These are phyloP conservation scores for Kodamaea nitidulidarum DNA, from an alignment of 805 yeast species.

Conservation along the genomic window DNA sequence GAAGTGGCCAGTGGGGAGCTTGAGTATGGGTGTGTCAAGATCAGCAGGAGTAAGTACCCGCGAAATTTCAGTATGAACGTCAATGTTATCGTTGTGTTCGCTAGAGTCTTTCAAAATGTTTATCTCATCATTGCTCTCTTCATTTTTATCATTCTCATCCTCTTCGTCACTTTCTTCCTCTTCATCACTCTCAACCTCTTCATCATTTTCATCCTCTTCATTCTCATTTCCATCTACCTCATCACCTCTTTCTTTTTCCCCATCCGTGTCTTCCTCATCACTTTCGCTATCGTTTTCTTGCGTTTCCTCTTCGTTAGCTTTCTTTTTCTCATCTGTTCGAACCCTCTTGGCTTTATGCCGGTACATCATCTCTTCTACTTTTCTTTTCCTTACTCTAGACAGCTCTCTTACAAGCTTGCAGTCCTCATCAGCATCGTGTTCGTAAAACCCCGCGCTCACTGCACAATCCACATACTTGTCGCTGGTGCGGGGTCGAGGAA, in stretches of 20 bases:
- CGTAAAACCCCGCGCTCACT: slow-evolving; percentile 8
- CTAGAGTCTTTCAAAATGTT: no score
- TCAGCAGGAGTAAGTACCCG: no score
- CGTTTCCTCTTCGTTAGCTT: slow-evolving; percentile 4
- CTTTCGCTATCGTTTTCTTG: slow-evolving; percentile 5
- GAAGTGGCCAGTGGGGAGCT: not conserved
- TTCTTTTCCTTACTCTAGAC: not conserved
- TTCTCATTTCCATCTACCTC: slow-evolving; percentile 6
- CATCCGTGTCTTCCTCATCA: slow-evolving; percentile 7
- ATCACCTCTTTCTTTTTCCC: slow-evolving; percentile 4
- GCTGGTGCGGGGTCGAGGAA: slow-evolving; percentile 35
- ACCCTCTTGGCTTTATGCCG: slow-evolving; percentile 1
- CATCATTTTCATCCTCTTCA: slow-evolving; percentile 7
- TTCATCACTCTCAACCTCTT: slow-evolving; percentile 1
- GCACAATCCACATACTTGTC: slow-evolving; percentile 20
- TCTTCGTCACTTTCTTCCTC: slow-evolving; percentile 7
- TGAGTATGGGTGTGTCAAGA: not conserved
- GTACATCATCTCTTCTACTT: no score
- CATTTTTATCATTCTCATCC: not conserved
- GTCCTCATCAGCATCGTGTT: slow-evolving; percentile 11
- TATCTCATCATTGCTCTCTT: no score
- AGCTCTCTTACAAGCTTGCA: not conserved
- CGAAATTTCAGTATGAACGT: no score
- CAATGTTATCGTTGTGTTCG: no score
- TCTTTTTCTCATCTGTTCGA: not conserved